These are phyloP conservation scores for Quercus wislizeni DNA, from an alignment of 306 rosid genomes.

Conservation along the genomic window DNA sequence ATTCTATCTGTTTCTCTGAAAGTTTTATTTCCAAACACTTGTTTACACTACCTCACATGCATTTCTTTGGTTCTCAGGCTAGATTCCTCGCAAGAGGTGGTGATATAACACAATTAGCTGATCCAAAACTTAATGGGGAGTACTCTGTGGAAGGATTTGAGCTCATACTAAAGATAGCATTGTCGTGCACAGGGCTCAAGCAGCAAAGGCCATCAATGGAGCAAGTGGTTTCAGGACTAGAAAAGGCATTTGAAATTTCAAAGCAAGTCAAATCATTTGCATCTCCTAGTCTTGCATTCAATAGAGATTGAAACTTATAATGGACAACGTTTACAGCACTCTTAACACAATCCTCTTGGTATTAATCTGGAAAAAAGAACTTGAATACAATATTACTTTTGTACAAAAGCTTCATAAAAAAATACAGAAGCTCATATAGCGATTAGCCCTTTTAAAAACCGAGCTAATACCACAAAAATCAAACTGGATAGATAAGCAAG, in stretches of 20 bases:
- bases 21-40: background rate
- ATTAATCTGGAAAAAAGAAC: slow-evolving; percentile 18
- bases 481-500: slow-evolving; percentile 5
- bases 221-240: slow-evolving; percentile 39
- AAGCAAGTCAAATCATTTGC: slow-evolving; percentile 18
- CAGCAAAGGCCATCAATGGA: slow-evolving; percentile 54
- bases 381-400: slow-evolving; percentile 5
- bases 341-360: slow-evolving; percentile 19
- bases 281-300: background rate
- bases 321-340: background rate
- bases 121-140: slow-evolving; percentile 50
- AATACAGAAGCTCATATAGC: slow-evolving; percentile 48
- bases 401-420: slow-evolving; percentile 48
- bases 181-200: slow-evolving; percentile 51
- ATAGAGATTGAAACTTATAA: background rate
- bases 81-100: slow-evolving; percentile 31
- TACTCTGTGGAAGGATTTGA: slow-evolving; percentile 55
- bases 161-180: slow-evolving; percentile 46
- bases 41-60: background rate
- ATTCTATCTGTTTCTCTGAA: too few relatives aligned
- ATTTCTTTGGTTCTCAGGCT: slow-evolving; percentile 39
- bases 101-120: slow-evolving; percentile 47
- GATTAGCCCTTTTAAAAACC: slow-evolving; percentile 55
- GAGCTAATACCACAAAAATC: slow-evolving; percentile 42
- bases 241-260: slow-evolving; percentile 42